A percentile compares a stretch with the other conserved stretches of the same genome.
Evolutionary conservation across 441 rosid species (phyloP).

Genomic region (Populus hybrid): DNA sequence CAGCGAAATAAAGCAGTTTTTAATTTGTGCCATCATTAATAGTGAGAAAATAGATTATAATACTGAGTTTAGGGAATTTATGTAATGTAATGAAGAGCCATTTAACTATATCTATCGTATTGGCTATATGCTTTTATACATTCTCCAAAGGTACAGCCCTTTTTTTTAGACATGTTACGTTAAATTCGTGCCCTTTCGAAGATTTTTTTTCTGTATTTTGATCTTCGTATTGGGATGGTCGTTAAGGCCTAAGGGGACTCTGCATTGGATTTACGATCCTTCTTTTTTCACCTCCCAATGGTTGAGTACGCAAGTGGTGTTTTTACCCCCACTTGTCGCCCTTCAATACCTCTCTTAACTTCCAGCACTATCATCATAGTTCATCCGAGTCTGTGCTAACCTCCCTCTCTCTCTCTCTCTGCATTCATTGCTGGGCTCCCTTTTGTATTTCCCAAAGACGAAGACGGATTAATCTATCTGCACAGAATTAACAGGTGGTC

Average conservation of each 20-base stretch:
- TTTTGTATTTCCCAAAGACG: background rate
- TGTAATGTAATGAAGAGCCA: background rate
- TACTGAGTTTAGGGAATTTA: conserved; percentile 1
- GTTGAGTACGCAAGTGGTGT: no score
- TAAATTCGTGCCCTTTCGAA: background rate
- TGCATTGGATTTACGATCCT: no score
- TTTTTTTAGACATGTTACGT: background rate
- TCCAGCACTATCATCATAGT: no score
- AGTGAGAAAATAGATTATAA: conserved; percentile 4
- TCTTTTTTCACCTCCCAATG: no score
- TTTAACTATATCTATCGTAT: background rate
- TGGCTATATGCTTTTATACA: background rate
- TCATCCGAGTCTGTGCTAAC: no score
- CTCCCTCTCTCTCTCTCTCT: no score
- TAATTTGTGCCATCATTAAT: conserved; percentile 10
- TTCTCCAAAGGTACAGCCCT: background rate
- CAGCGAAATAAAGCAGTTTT: conserved; percentile 34
- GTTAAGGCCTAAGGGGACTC: background rate
- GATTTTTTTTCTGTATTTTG: background rate
- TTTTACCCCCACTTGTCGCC: no score
- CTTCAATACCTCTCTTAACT: no score
- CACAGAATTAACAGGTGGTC: background rate
- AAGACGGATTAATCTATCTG: no score
- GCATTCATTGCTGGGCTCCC: background rate
- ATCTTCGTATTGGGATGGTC: background rate